Evolutionary conservation across 1,284 basidiomycete genomes (phyloP), one percentile per base, ranked within the genome.

Genomic region (Trichosporon ovoides): DNA sequence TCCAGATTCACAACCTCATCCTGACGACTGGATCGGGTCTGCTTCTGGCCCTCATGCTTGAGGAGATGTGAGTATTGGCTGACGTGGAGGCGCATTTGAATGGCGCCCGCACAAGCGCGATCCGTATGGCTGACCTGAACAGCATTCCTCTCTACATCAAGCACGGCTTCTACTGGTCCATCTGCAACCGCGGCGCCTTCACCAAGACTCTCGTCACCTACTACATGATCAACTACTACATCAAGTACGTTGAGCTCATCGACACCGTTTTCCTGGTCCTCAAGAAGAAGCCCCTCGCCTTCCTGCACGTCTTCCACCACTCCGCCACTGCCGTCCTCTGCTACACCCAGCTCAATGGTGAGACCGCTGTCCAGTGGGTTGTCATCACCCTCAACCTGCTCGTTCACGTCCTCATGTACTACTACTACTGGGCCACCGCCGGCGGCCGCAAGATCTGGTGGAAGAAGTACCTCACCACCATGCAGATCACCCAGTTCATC

Each of bases 381-480:
- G 90, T 93, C 64, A 98, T 99, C 77, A 79, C 82, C 57, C 84
- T 97, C 69, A 99, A 99, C 81, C 82, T 98, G 60, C 80, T 83
- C 58, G 96, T 99, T 51, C 96, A 99, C 80, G 93, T 98, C 71
- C 80, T 98, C 70, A 99, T 99, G 96, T 98, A 96, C 81, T 96
- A 98, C 80, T 97, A 97, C 81, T 96, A 96, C 80, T 96, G 87
- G 78, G 92, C 91, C 40, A 96, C 94, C 56, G 92, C 94, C 56
- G 91, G 92, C 71, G 94, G 94, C 68, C 88, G 88, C 72, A 90
- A 83, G 79, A 91, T 97, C 79, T 97, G 94, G 94, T 97, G 94
- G 93, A 97, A 97, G 82, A 92, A 94, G 79, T 90, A 93, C 78
- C 80, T 98, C 65, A 98, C 95, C 51, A 86, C 84, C 37, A 87